A percentile compares a stretch with the other conserved stretches of the same genome.
phyloP scores from a whole-genome alignment of 352 stramenopile genomes.

The Globisporangium acanthophoron region DNA sequence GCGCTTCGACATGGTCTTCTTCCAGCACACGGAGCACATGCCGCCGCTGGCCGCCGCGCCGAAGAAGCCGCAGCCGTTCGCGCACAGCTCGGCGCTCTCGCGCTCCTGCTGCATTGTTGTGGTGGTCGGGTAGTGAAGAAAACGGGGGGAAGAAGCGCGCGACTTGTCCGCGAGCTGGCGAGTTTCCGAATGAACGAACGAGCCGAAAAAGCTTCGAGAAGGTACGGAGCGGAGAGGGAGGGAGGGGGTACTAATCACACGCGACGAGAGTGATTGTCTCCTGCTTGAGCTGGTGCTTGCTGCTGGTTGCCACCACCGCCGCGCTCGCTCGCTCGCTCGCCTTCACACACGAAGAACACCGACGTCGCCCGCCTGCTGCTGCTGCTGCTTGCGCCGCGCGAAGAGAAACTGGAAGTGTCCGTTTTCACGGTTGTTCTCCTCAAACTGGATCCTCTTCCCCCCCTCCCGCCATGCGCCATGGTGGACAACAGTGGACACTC shows the following conservation, averaged over 20 bases:
- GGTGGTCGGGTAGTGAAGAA: background rate
- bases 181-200: background rate
- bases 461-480: background rate
- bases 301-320: background rate
- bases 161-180: background rate
- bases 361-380: background rate
- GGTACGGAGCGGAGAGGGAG: background rate
- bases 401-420: conserved; percentile 62
- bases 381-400: conserved; percentile 26
- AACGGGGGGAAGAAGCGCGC: background rate
- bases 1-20: conserved; percentile 78
- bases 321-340: background rate
- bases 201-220: conserved; percentile 3
- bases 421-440: background rate
- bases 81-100: conserved; percentile 65
- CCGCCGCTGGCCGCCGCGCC: conserved; percentile 55
- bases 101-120: conserved; percentile 72
- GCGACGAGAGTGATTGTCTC: background rate
- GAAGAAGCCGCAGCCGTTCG: conserved; percentile 79
- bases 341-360: background rate
- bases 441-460: background rate
- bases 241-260: background rate
- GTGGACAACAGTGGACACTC: background rate
- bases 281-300: background rate
- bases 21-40: conserved; percentile 85